Conservation (phyloP, 768 basidiomycete species). For the Pleurotus pulmonarius region DNA sequence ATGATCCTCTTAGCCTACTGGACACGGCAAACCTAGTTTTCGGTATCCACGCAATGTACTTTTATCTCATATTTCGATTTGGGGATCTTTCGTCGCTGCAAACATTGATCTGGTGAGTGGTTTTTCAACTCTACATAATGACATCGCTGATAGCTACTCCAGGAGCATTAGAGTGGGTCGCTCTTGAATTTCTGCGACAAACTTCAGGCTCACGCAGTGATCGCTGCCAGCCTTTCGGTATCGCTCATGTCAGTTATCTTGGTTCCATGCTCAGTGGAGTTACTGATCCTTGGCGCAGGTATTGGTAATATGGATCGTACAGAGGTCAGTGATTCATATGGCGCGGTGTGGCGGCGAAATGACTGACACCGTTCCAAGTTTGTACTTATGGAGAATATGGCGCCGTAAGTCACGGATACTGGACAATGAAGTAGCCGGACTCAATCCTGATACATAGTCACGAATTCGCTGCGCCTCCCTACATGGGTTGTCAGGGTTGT, state of each 20-base stretch:
- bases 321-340: neutral
- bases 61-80: conserved; percentile 1
- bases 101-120: neutral
- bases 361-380: neutral
- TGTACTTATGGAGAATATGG: conserved; percentile 5
- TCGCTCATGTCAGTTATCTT: conserved; percentile 1
- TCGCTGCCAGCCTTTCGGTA: neutral
- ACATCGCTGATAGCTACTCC: neutral
- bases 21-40: conserved; percentile 1
- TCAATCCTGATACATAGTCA: neutral
- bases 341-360: neutral
- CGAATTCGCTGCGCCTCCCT: neutral
- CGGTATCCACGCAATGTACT: conserved; percentile 7
- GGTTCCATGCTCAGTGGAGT: neutral
- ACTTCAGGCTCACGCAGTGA: too few species aligned
- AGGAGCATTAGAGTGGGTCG: conserved; percentile 6
- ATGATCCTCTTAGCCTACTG: neutral
- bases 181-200: neutral
- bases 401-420: neutral
- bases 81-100: conserved; percentile 1
- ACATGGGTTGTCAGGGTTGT: neutral
- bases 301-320: conserved; percentile 4
- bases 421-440: too few species aligned
- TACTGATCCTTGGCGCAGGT: neutral
- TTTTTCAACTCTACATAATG: neutral